Evolutionary conservation across 1,284 basidiomycete species (phyloP), one percentile per base, ranked within the genome.

Genomic region (Tilletia setariae): DNA sequence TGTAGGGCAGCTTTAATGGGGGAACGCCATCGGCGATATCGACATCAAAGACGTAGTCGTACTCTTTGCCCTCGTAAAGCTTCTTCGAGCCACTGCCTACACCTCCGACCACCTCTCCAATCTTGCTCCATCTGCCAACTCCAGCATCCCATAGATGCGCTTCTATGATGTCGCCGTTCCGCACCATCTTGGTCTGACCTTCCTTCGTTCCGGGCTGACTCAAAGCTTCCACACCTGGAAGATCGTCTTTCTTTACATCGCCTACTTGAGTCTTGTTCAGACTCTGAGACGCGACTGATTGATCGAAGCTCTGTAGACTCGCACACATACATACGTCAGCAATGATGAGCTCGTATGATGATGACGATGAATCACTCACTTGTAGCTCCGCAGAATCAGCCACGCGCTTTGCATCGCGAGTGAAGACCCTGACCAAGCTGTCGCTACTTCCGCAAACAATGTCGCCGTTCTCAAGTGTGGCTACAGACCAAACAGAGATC

Each of bases 31-130:
- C 95, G 73, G 92, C 87, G 32, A 98, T 90, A 79, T 98, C 95
- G 21, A 99, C 94, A 78, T 98, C 94, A 78, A 98, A 98, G 8
- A 99, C 95, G 78, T 97, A 95, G 84, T 99, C 96, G 80, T 94
- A 99, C 84, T 98, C 95, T 81, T 90, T 90, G 35, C 96, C 96
- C 46, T 84, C 76, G 82, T 91, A 90, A 4, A 95, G 86, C 82
- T 95, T 92, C 83, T 93, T 97, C 70, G 91, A 87, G 8, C 89
- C 88, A 59, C 90, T 88, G 9, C 93, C 92, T 59, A 96, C 91
- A 19, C 93, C 93, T 79, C 95, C 95, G 2, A 96, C 93, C 2
- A 98, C 94, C 74, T 95, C 91, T 15, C 96, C 96, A 47, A 98
- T 89, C 83, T 95, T 96, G 81, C 91, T 88, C 95, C 95, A 98